Base-by-base conservation (phyloP, 306 rosid species). In the Lablab purpureus region DNA sequence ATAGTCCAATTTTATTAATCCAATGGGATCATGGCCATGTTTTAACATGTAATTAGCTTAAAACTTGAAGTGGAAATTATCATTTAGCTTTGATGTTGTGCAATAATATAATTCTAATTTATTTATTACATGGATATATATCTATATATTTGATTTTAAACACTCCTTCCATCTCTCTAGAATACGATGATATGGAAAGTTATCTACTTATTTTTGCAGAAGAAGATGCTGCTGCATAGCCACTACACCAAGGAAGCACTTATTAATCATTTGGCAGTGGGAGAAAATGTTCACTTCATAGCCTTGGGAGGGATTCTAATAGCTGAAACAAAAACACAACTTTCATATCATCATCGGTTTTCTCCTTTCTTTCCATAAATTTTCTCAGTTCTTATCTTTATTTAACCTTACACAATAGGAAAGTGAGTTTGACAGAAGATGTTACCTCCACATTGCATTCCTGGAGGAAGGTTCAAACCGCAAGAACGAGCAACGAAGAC, bases 401-500 rank as follows among this genome's bases (percentile, higher is more conserved):
- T n/a, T n/a, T n/a, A n/a, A n/a, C n/a, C n/a, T n/a, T n/a, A n/a
- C n/a, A n/a, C n/a, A n/a, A n/a, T n/a, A 6, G 10, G 2, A 36
- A 36, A 36, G 1, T 36, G 37, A 59, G 4, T 15, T 28, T 15
- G 14, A 21, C 0, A 28, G 23, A 30, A 15, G 7, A 36, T 32
- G 7, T 58, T 78, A 89, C 90, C 52, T 71, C 92, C 92, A 72
- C 90, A 87, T 6, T 78, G 80, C 34, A 66, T 46, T 75, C 92
- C 86, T 0, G 87, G n/a, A 6, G 71, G 67, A 78, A 89, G 15
- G 0, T 49, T 71, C 81, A 77, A 49, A 7, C 89, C 92, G 63
- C 92, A 87, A n/a, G 72, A 22, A 0, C 82, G 32, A 27, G 81
- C 89, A 7, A 87, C 86, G 51, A 7, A 83, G 56, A 87, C 37